Conservation (phyloP, 331 rosid genomes). For the Phaseolus coccineus region DNA sequence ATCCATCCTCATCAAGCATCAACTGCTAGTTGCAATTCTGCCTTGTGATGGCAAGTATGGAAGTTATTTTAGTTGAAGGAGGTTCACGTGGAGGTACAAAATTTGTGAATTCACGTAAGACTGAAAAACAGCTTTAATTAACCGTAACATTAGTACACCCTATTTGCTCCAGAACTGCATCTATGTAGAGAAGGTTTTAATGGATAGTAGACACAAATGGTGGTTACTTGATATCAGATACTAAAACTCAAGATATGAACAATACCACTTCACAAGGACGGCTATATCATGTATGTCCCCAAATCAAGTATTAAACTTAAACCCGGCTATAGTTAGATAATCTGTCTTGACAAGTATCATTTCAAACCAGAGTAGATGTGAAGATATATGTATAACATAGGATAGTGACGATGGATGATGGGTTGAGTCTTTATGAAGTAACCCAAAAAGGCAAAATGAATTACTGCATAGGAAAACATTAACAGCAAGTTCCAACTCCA, state of each 20-base stretch:
- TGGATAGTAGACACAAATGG: not conserved
- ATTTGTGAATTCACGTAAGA: too few species aligned
- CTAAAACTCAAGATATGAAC: slow-evolving; percentile 20
- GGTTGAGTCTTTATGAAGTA: slow-evolving; percentile 5
- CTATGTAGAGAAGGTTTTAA: slow-evolving; percentile 21
- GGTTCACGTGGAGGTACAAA: not conserved
- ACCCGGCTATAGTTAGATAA: not conserved
- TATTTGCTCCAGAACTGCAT: slow-evolving; percentile 14
- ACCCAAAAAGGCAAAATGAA: not conserved
- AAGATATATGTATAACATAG: not conserved
- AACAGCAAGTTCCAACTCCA: slow-evolving; percentile 22
- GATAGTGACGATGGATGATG: slow-evolving; percentile 11
- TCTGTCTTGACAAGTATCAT: slow-evolving; percentile 7
- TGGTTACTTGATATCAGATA: slow-evolving; percentile 14
- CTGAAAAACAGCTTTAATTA: not conserved
- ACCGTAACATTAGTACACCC: not conserved
- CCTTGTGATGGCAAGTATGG: slow-evolving; percentile 23
- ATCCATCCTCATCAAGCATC: slow-evolving; percentile 35
- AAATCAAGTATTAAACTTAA: slow-evolving; percentile 21
- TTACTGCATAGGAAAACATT: not conserved
- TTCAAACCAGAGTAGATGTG: slow-evolving; percentile 10
- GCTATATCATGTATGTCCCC: not conserved
- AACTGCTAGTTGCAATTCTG: slow-evolving; percentile 17
- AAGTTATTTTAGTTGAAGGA: slow-evolving; percentile 14
- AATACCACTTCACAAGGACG: slow-evolving; percentile 22